phyloP scores from a whole-genome alignment of 2,329 filamentous ascomycete genomes.

The Sporothrix euskadiensis region DNA sequence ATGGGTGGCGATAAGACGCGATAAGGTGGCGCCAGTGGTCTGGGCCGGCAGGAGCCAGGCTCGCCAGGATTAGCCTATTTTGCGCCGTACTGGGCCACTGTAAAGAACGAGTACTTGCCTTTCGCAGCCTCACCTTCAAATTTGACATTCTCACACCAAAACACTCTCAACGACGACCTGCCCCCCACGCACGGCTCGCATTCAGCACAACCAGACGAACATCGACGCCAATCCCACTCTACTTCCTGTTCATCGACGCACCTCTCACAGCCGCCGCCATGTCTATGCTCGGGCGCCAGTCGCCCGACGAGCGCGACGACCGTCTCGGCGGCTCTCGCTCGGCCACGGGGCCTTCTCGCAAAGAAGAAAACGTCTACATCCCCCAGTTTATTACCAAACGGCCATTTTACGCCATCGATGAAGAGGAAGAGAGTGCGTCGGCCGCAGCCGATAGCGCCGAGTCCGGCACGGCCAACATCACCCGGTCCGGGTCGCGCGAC shows the following conservation, averaged over 20 bases:
- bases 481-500: conserved; percentile 43
- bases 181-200: neutral
- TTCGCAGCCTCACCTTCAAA: neutral
- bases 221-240: neutral
- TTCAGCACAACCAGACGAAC: neutral
- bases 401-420: conserved; percentile 87
- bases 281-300: conserved; percentile 34
- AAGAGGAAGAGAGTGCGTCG: conserved; percentile 40
- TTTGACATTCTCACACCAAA: neutral
- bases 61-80: neutral
- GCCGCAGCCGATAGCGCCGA: conserved; percentile 40
- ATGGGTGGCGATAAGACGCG: conserved; percentile 23
- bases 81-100: neutral
- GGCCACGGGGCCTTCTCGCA: conserved; percentile 42
- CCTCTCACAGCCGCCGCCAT: conserved; percentile 23
- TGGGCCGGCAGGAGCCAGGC: neutral
- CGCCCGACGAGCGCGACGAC: conserved; percentile 34
- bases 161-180: neutral
- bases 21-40: neutral
- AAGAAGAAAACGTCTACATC: conserved; percentile 98
- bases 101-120: neutral
- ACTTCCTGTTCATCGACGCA: neutral
- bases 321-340: conserved; percentile 32
- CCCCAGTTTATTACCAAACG: conserved; percentile 97
- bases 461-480: conserved; percentile 15